Evolutionary conservation across 345 rosid genomes (phyloP), one percentile per base, ranked within the genome.

Genomic region (Salix dunnii): DNA sequence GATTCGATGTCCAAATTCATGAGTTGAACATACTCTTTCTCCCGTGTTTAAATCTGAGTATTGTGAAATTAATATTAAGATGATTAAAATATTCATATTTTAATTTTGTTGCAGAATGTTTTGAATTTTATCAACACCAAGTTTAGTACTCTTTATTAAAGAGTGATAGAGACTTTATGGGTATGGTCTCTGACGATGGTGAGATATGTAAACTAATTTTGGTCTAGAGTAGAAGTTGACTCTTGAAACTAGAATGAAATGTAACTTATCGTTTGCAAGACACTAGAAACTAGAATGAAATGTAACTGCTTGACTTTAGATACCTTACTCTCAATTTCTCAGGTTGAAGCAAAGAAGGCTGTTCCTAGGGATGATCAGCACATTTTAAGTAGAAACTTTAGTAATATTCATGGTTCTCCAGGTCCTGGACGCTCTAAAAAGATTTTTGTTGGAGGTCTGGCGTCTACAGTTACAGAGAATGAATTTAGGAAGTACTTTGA

Each of bases 301-400:
- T 63, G 55, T 27, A 76, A 61, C 72, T 80, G 65, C 74, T 73
- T 70, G 20, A 67, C 74, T 76, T 46, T 63, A 43, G 30, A 61
- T 70, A 11, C 25, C 71, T 18, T 65, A 3, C 78, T 75, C 36
- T 75, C 72, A 35, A 38, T 74, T 71, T 78, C 86, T 79, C 88
- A 93, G 98, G 98, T 94, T 33, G 98, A 94, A 83, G 98, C 98
- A 53, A 94, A 94, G 89, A 94, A 91, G 85, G 98, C 98, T 51
- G 97, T 93, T 42, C 97, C 94, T 38, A 77, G 98, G 70, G 98
- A 93, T 77, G 98, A 91, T 85, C 97, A 91, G 68, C 90, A 91
- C 77, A 87, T 89, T 79, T 78, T 89, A 46, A 89, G 81, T 66
- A 87, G 95, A 67, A 87, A 68, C 73, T 80, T 83, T 18, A 76